Evolutionary conservation across 2,329 filamentous ascomycete genomes (phyloP).

Genomic region (Ceratocystis smalleyi): DNA sequence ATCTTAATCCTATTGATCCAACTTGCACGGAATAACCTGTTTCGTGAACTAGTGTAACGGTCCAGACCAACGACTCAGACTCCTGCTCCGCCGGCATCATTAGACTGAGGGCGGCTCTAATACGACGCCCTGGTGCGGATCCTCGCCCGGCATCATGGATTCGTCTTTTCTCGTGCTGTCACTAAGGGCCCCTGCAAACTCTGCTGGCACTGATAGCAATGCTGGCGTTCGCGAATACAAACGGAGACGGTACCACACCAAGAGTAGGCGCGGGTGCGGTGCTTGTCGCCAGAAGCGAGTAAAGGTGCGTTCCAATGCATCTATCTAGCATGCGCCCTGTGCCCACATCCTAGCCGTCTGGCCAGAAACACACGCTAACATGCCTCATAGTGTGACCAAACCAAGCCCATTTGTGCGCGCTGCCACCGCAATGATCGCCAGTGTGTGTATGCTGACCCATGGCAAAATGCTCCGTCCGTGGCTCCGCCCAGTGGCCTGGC

Average conservation of each 20-base stretch:
- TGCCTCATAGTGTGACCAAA: slow-evolving; percentile 19
- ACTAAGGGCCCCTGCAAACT: slow-evolving; percentile 1
- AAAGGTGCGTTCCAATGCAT: slow-evolving; percentile 18
- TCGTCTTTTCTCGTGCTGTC: slow-evolving; percentile 15
- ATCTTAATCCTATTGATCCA: background rate
- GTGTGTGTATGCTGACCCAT: slow-evolving; percentile 15
- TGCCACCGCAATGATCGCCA: slow-evolving; percentile 18
- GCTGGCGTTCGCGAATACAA: slow-evolving; percentile 16
- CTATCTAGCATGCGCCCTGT: background rate
- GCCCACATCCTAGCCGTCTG: background rate
- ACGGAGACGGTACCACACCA: slow-evolving; percentile 15
- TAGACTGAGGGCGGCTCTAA: background rate
- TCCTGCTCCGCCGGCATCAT: background rate
- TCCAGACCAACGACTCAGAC: background rate
- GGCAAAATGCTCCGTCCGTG: background rate
- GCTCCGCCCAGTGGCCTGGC: background rate
- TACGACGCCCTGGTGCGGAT: background rate
- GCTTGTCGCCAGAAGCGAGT: slow-evolving; percentile 20
- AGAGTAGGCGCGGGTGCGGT: slow-evolving; percentile 17
- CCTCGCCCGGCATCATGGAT: slow-evolving; percentile 9
- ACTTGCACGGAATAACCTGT: background rate
- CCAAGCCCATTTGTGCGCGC: slow-evolving; percentile 19
- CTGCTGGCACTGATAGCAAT: background rate
- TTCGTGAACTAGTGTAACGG: background rate
- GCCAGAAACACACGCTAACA: background rate